These are phyloP conservation scores for Penicillium glabrum DNA, from an alignment of 2,329 filamentous ascomycete species.

Conservation along the genomic window DNA sequence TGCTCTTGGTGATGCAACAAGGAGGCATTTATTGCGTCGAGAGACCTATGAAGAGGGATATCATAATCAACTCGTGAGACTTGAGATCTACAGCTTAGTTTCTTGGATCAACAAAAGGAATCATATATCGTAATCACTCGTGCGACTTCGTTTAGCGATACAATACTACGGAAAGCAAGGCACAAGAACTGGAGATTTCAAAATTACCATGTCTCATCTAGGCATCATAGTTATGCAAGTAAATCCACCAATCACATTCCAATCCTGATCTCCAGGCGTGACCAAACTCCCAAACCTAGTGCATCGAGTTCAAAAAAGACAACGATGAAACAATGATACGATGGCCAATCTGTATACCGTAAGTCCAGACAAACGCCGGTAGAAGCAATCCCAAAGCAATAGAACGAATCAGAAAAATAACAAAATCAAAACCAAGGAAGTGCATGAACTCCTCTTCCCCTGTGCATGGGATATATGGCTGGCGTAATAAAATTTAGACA, in stretches of 20 bases:
- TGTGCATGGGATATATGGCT: slow-evolving; percentile 26
- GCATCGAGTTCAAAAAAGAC: background rate
- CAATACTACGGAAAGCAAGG: background rate
- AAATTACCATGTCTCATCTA: slow-evolving; percentile 14
- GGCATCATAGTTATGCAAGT: slow-evolving; percentile 16
- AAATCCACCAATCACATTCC: slow-evolving; percentile 1
- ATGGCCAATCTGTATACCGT: slow-evolving; percentile 24
- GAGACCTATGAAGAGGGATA: background rate
- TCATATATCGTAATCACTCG: too few species aligned
- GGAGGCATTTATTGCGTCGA: background rate
- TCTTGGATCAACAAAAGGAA: too few species aligned
- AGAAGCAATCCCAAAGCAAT: slow-evolving; percentile 4
- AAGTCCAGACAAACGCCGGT: slow-evolving; percentile 16
- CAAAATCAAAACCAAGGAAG: background rate
- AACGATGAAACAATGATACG: slow-evolving; percentile 7
- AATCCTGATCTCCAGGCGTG: background rate
- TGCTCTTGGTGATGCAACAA: background rate
- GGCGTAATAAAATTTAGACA: slow-evolving; percentile 9
- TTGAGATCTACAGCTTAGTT: too few species aligned
- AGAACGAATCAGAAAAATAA: background rate
- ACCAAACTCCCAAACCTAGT: slow-evolving; percentile 24
- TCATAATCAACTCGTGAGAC: background rate
- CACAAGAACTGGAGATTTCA: background rate
- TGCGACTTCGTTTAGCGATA: background rate
- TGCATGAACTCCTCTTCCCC: slow-evolving; percentile 17